Conservation (phyloP, 2,329 filamentous ascomycete genomes). For the Penicillium psychrosexuale region DNA sequence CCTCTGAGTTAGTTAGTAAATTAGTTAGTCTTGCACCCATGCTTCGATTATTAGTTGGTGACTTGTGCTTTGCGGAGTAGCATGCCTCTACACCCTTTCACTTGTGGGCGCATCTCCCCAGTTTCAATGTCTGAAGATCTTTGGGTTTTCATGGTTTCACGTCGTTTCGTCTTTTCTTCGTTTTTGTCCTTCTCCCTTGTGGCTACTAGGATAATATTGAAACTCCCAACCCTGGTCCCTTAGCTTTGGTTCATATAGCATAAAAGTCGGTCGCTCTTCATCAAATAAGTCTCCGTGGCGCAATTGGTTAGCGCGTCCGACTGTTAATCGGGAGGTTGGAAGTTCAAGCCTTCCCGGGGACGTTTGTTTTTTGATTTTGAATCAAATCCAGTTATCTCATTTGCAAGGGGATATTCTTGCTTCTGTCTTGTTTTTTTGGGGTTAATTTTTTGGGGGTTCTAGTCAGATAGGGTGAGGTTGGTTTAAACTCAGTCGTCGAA, state of each 20-base stretch:
- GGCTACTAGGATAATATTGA: too few species aligned
- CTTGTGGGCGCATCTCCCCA: background rate
- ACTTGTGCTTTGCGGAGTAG: too few species aligned
- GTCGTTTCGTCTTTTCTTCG: too few species aligned
- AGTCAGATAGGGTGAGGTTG: background rate
- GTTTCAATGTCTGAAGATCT: too few species aligned
- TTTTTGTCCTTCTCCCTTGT: too few species aligned
- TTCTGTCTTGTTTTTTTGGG: too few species aligned
- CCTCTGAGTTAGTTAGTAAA: background rate
- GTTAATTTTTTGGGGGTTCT: background rate
- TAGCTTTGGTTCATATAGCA: background rate
- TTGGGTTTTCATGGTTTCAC: too few species aligned
- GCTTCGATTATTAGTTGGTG: too few species aligned
- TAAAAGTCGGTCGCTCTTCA: background rate
- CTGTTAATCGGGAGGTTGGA: conserved; percentile 40
- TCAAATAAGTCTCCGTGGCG: conserved; percentile 28
- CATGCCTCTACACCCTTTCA: too few species aligned
- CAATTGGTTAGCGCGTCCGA: conserved; percentile 38
- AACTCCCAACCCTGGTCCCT: background rate
- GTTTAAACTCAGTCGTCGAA: background rate
- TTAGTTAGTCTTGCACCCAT: background rate
- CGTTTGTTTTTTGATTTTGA: conserved; percentile 17
- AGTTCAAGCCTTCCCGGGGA: conserved; percentile 44
- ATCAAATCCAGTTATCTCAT: background rate
- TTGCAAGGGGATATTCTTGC: background rate